A percentile compares a stretch with the other conserved stretches of the same genome.
phyloP scores from a whole-genome alignment of 805 yeast species.

The Starmerella sirachaensis region DNA sequence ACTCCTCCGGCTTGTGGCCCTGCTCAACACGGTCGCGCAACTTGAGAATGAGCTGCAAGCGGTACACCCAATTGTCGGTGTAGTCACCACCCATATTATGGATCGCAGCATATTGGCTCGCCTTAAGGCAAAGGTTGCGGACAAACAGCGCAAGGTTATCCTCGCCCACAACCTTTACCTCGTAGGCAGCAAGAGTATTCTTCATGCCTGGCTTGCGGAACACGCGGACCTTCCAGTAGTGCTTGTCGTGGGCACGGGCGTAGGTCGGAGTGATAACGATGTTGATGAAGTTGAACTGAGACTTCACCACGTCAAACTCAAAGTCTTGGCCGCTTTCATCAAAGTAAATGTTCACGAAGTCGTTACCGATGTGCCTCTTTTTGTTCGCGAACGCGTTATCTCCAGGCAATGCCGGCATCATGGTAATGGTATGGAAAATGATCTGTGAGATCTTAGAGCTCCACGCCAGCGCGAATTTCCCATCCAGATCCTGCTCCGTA shows the following conservation, averaged over 20 bases:
- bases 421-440: slow-evolving; percentile 65
- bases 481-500: slow-evolving; percentile 55
- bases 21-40: slow-evolving; percentile 28
- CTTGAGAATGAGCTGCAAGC: slow-evolving; percentile 43
- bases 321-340: slow-evolving; percentile 62
- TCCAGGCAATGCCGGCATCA: slow-evolving; percentile 51
- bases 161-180: slow-evolving; percentile 55
- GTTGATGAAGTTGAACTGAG: slow-evolving; percentile 75
- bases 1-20: slow-evolving; percentile 1
- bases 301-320: slow-evolving; percentile 55
- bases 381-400: slow-evolving; percentile 43
- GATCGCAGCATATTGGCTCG: slow-evolving; percentile 60
- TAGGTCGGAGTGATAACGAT: slow-evolving; percentile 56
- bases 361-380: slow-evolving; percentile 78
- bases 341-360: slow-evolving; percentile 68
- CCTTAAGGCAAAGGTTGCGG: slow-evolving; percentile 52
- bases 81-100: slow-evolving; percentile 55
- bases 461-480: slow-evolving; percentile 65
- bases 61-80: slow-evolving; percentile 54
- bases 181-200: slow-evolving; percentile 63
- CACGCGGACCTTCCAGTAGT: slow-evolving; percentile 46
- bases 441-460: slow-evolving; percentile 57
- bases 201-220: slow-evolving; percentile 60
- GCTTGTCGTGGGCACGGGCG: slow-evolving; percentile 15
- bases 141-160: slow-evolving; percentile 50